phyloP scores from a whole-genome alignment of 345 rosid species.

The Melastoma malabathricum region DNA sequence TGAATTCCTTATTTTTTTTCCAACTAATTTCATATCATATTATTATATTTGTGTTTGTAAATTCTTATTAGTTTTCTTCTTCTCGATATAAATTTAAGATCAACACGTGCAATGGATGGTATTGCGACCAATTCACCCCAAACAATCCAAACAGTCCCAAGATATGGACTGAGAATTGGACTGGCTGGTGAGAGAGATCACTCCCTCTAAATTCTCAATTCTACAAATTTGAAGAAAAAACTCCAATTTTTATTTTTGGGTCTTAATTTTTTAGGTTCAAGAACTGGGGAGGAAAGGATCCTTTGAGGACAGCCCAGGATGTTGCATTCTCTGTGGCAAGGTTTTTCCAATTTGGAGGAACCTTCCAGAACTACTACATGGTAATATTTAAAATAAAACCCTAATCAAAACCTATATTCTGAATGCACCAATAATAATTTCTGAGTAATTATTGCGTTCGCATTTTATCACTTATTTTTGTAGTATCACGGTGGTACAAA shows the following conservation, averaged over 20 bases:
- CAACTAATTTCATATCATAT: too few relatives aligned
- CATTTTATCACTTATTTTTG: not conserved
- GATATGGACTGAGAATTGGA: slow-evolving; percentile 40
- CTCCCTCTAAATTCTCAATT: too few relatives aligned
- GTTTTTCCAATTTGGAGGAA: slow-evolving; percentile 24
- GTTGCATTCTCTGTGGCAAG: slow-evolving; percentile 29
- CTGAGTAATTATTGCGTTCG: not conserved
- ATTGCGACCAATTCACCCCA: slow-evolving; percentile 22
- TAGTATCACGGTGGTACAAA: slow-evolving; percentile 41
- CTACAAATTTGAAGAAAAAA: too few relatives aligned
- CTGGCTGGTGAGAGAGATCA: slow-evolving; percentile 19
- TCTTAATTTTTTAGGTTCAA: slow-evolving; percentile 10
- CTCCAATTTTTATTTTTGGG: too few relatives aligned
- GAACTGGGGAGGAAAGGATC: slow-evolving; percentile 23
- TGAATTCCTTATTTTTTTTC: too few relatives aligned
- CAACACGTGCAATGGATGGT: slow-evolving; percentile 26
- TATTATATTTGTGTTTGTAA: too few relatives aligned
- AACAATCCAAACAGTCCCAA: slow-evolving; percentile 22
- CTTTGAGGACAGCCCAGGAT: slow-evolving; percentile 28
- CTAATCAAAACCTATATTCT: too few relatives aligned
- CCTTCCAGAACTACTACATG: slow-evolving; percentile 33
- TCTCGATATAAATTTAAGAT: slow-evolving; percentile 11
- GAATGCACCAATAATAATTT: too few relatives aligned
- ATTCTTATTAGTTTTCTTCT: too few relatives aligned
- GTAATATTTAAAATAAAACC: not conserved